Base-by-base conservation (phyloP, 2,329 filamentous ascomycete genomes). In the Fusarium phyllophilum region DNA sequence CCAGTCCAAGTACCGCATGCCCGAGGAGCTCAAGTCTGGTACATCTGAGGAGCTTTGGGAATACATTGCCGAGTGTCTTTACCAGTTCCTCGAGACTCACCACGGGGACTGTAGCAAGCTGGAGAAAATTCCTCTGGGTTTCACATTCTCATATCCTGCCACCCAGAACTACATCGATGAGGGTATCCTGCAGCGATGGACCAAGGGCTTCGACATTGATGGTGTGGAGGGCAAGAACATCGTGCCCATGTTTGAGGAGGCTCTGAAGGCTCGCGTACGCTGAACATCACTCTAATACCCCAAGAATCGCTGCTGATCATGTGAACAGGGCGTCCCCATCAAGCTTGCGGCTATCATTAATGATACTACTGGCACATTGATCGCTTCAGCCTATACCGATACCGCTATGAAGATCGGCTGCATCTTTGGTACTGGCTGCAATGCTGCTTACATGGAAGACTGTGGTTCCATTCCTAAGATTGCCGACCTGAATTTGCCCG, bases 401-500 rank as follows among this genome's bases (percentile, higher is more conserved):
- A 86, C 92, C 51, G 90, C 92, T 77, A 97, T 98, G 90, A 95
- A 91, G 85, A 96, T 98, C 79, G 96, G 96, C 63, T 98, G 96
- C 84, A 99, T 99, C 81, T 99, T 99, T 79, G 96, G 96, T 78
- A 99, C 96, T 18, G 96, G 96, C 68, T 98, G 96, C 86, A 99
- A 99, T 80, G 96, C 96, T 45, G 96, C 96, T 44, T 99, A 99
- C 86, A 97, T 99, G 93, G 96, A 99, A 84, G 85, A 97, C 79
- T 94, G 90, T 74, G 95, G 94, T 74, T 94, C 92, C 18, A 94
- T 99, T 74, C 96, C 95, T 74, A 99, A 99, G 88, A 90, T 99
- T 62, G 94, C 93, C 17, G 91, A 98, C 85, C 89, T 97, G 87
- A 96, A 97, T 79, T 89, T 98, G 42, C 93, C 95, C 56, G 87